These are phyloP conservation scores for Diaporthe humulicola DNA, from an alignment of 2,329 filamentous ascomycete genomes.

Conservation along the genomic window DNA sequence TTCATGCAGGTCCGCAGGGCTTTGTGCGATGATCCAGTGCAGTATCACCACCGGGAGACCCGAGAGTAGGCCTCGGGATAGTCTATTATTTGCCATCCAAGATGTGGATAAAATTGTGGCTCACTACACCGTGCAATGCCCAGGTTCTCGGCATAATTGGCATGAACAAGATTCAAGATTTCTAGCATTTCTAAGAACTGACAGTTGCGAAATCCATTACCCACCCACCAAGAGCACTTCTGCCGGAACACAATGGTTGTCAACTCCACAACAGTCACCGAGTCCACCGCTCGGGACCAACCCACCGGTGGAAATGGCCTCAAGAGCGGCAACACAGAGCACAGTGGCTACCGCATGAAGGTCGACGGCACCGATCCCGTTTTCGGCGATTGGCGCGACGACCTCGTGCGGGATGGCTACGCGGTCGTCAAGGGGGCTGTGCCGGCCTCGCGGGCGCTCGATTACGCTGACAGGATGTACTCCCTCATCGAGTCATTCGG, in stretches of 20 bases:
- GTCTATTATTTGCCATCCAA: background rate
- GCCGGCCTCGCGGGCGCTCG: conserved; percentile 29
- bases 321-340: background rate
- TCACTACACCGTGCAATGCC: background rate
- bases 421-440: conserved; percentile 41
- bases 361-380: conserved; percentile 25
- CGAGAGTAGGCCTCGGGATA: background rate
- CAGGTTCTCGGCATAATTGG: background rate
- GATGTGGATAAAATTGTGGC: conserved; percentile 17
- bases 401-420: conserved; percentile 45
- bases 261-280: conserved; percentile 15
- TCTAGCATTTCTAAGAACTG: background rate
- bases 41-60: background rate
- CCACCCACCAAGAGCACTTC: background rate
- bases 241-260: background rate
- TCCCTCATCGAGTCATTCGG: conserved; percentile 34
- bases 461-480: conserved; percentile 40
- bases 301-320: background rate
- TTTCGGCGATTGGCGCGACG: conserved; percentile 37
- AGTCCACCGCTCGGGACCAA: background rate
- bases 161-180: background rate
- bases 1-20: background rate
- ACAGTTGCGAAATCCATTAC: background rate
- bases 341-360: conserved; percentile 10
- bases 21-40: background rate